Percentiles rank a stretch among this genome's conserved stretches.
phyloP scores from a whole-genome alignment of 2,329 filamentous ascomycete genomes.

The Fusarium torulosum region DNA sequence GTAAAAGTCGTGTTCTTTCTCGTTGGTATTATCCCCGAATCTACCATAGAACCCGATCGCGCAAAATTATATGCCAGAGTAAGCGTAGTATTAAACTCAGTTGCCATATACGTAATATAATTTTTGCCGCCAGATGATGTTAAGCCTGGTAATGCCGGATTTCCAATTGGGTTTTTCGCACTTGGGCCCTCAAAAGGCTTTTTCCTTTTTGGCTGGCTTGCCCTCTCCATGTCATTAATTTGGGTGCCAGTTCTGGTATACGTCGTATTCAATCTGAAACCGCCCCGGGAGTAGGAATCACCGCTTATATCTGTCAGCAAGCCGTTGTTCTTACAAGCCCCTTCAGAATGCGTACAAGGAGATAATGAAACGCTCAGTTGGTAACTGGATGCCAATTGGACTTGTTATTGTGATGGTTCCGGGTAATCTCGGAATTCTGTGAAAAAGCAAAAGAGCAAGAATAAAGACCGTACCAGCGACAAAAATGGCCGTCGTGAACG shows the following conservation, averaged over 20 bases:
- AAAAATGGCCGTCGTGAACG: background rate
- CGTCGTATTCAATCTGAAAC: conserved; percentile 1
- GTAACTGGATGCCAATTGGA: background rate
- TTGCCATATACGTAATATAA: conserved; percentile 4
- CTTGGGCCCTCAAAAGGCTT: background rate
- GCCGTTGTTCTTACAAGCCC: background rate
- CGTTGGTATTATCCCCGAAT: background rate
- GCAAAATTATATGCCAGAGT: conserved; percentile 15
- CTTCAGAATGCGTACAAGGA: background rate
- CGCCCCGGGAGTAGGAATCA: background rate
- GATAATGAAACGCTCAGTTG: background rate
- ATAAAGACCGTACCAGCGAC: background rate
- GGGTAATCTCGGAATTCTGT: background rate
- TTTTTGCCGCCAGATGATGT: conserved; percentile 9
- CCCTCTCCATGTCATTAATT: background rate
- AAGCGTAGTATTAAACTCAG: conserved; percentile 7
- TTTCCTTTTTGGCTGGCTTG: background rate
- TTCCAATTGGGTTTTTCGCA: background rate
- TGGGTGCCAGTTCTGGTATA: background rate
- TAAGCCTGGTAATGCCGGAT: background rate
- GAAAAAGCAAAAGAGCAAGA: background rate
- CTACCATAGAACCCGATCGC: background rate
- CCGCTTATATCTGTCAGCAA: background rate
- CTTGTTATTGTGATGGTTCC: background rate
- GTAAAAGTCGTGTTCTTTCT: background rate